These are phyloP conservation scores for Candida suzukii DNA, from an alignment of 805 yeast species.

Conservation along the genomic window DNA sequence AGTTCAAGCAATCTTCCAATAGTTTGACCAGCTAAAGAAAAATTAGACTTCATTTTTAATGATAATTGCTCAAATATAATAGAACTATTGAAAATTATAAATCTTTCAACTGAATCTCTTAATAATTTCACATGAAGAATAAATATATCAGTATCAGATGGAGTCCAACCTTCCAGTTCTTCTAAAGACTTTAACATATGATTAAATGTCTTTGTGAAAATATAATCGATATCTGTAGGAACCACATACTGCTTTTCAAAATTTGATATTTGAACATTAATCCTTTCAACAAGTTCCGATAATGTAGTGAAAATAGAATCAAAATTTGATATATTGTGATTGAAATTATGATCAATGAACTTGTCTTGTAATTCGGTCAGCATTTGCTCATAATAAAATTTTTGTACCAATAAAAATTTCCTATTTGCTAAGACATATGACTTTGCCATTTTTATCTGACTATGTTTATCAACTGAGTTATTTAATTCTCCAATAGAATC, in stretches of 20 bases:
- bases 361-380: constrained; percentile 27
- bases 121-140: constrained; percentile 34
- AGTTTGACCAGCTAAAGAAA: not conserved
- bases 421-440: constrained; percentile 39
- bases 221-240: constrained; percentile 46
- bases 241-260: constrained; percentile 43
- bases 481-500: constrained; percentile 36
- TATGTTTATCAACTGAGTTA: constrained; percentile 33
- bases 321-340: constrained; percentile 13
- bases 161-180: constrained; percentile 53
- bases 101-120: constrained; percentile 42
- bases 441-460: constrained; percentile 36
- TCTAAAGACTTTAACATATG: constrained; percentile 39
- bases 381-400: constrained; percentile 22
- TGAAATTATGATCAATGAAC: constrained; percentile 9
- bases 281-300: constrained; percentile 27
- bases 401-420: constrained; percentile 22
- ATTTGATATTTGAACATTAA: constrained; percentile 39
- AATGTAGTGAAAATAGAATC: constrained; percentile 7
- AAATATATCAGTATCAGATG: constrained; percentile 33
- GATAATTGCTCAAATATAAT: constrained; percentile 41
- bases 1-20: not conserved
- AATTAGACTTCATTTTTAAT: not conserved
- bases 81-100: constrained; percentile 49
- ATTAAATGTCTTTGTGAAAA: constrained; percentile 37